Evolutionary conservation across 805 yeast species (phyloP).

Genomic region (Metschnikowia rubicola): DNA sequence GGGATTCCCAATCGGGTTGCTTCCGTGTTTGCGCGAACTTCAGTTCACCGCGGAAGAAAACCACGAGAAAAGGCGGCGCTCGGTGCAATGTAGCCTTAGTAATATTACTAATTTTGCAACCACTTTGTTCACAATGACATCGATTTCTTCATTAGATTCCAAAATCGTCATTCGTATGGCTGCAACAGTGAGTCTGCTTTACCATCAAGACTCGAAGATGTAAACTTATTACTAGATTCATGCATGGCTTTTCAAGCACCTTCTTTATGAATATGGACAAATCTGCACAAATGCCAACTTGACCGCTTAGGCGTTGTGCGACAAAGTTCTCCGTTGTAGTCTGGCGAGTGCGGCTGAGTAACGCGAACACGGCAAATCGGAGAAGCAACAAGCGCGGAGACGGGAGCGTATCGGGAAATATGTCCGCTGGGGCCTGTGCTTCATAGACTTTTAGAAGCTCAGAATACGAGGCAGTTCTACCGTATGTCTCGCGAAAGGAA

Average conservation of each 20-base stretch:
- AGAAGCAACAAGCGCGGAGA: not conserved
- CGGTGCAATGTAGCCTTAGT: no score
- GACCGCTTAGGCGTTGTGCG: not conserved
- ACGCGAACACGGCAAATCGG: not conserved
- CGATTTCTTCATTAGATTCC: no score
- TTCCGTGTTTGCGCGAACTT: no score
- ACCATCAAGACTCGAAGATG: not conserved
- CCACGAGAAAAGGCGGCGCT: no score
- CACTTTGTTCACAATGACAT: no score
- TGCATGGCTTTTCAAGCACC: not conserved
- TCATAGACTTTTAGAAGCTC: not conserved
- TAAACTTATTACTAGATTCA: not conserved
- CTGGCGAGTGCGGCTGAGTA: not conserved
- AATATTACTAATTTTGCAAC: no score
- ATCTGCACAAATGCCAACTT: not conserved
- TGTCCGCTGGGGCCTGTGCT: not conserved
- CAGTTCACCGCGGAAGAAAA: no score
- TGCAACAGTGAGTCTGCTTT: no score
- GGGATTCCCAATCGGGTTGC: no score
- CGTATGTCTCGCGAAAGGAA: not conserved
- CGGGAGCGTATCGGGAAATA: not conserved
- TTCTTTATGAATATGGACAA: not conserved
- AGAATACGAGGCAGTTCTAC: not conserved
- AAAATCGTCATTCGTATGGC: no score
- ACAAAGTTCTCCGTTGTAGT: not conserved